These are phyloP conservation scores for Flammula alnicola DNA, from an alignment of 1,284 basidiomycete genomes.

Conservation along the genomic window DNA sequence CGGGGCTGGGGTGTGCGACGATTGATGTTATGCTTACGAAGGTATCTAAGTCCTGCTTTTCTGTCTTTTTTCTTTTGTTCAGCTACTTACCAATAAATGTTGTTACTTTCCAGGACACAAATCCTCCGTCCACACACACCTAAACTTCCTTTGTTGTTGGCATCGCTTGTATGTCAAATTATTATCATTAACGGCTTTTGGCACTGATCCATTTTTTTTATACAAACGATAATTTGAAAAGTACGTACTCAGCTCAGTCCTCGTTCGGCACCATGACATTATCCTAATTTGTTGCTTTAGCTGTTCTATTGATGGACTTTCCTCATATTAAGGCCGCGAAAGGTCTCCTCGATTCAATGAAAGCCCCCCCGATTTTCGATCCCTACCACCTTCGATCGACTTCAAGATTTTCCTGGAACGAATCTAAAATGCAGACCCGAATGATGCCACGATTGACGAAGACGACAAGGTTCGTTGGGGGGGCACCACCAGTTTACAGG, in stretches of 20 bases:
- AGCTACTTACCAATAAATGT: background rate
- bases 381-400: background rate
- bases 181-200: too few relatives aligned
- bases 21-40: conserved; percentile 94
- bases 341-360: background rate
- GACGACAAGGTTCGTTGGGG: conserved; percentile 7
- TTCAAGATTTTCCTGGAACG: background rate
- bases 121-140: conserved; percentile 73
- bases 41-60: conserved; percentile 47
- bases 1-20: conserved; percentile 81
- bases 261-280: too few relatives aligned
- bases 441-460: conserved; percentile 1
- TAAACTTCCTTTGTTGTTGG: too few relatives aligned
- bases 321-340: background rate
- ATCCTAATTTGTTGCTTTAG: background rate
- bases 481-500: conserved; percentile 14
- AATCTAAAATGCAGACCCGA: conserved; percentile 9
- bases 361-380: background rate
- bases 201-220: too few relatives aligned
- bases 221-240: too few relatives aligned
- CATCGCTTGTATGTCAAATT: too few relatives aligned
- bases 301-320: background rate
- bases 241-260: too few relatives aligned
- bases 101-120: conserved; percentile 74
- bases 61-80: background rate